Evolutionary conservation across 768 basidiomycete species (phyloP).

Genomic region (Lactifluus subvellereus): DNA sequence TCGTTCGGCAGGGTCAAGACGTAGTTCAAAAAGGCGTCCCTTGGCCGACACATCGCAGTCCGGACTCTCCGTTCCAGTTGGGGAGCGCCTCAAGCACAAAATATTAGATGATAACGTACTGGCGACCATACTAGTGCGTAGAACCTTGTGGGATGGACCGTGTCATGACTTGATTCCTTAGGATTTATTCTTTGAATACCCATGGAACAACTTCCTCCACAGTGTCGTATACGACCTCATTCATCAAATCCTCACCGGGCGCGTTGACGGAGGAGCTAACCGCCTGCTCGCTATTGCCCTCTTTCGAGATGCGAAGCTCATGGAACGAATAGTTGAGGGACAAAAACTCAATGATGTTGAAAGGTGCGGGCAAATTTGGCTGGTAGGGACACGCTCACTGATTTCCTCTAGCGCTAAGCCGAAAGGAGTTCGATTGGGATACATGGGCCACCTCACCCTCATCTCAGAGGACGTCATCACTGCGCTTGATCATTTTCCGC

Average conservation of each 20-base stretch:
- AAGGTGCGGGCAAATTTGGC: slow-evolving; percentile 41
- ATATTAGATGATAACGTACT: slow-evolving; percentile 73
- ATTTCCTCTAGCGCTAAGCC: slow-evolving; percentile 49
- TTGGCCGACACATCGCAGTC: slow-evolving; percentile 30
- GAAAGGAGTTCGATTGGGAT: slow-evolving; percentile 78
- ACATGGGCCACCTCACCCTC: slow-evolving; percentile 95
- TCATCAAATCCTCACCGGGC: slow-evolving; percentile 90
- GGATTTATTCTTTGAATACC: slow-evolving; percentile 94
- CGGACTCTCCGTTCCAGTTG: slow-evolving; percentile 48
- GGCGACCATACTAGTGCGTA: slow-evolving; percentile 67
- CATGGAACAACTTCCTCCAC: slow-evolving; percentile 97
- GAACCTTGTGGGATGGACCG: not conserved
- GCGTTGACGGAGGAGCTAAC: slow-evolving; percentile 76
- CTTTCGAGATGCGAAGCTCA: slow-evolving; percentile 79
- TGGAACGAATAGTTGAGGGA: slow-evolving; percentile 83
- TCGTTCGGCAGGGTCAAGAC: slow-evolving; percentile 45
- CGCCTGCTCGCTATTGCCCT: slow-evolving; percentile 77
- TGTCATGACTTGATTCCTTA: slow-evolving; percentile 31
- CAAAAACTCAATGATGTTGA: slow-evolving; percentile 74
- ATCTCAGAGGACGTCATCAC: slow-evolving; percentile 93
- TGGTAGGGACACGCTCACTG: slow-evolving; percentile 2
- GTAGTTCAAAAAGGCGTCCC: slow-evolving; percentile 46
- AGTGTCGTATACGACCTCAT: slow-evolving; percentile 94
- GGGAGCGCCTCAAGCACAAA: slow-evolving; percentile 73
- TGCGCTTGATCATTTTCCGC: slow-evolving; percentile 82